Evolutionary conservation across 192 early-diverging fungal species (phyloP).

Genomic region (Glomus cerebriforme): DNA sequence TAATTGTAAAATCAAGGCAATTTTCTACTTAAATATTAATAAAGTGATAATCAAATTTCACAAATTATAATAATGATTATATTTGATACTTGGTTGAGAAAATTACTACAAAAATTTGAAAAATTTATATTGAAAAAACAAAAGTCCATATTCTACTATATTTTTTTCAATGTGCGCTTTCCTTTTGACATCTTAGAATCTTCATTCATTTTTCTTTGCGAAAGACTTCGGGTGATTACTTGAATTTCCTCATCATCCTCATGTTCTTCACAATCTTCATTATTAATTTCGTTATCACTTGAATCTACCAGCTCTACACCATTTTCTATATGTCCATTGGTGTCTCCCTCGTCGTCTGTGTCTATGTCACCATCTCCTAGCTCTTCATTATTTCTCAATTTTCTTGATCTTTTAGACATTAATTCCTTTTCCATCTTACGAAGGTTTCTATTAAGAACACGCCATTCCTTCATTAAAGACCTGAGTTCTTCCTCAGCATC

Average conservation of each 20-base stretch:
- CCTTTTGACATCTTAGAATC: not conserved
- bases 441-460: not conserved
- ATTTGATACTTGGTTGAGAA: no score
- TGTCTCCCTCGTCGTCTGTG: not conserved
- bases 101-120: no score
- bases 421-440: not conserved
- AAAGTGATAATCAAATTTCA: no score
- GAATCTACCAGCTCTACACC: not conserved
- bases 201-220: not conserved
- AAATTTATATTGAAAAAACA: no score
- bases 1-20: no score
- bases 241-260: not conserved
- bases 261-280: not conserved
- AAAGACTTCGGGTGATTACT: not conserved
- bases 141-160: not conserved
- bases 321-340: not conserved
- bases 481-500: constrained; percentile 1
- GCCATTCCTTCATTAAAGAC: not conserved
- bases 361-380: not conserved
- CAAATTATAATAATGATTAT: no score
- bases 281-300: not conserved
- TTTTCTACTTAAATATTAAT: no score
- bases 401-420: not conserved
- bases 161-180: not conserved
- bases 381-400: not conserved